Conservation (phyloP, 163 green algal species). For the Coccomyxa subellipsoidea region DNA sequence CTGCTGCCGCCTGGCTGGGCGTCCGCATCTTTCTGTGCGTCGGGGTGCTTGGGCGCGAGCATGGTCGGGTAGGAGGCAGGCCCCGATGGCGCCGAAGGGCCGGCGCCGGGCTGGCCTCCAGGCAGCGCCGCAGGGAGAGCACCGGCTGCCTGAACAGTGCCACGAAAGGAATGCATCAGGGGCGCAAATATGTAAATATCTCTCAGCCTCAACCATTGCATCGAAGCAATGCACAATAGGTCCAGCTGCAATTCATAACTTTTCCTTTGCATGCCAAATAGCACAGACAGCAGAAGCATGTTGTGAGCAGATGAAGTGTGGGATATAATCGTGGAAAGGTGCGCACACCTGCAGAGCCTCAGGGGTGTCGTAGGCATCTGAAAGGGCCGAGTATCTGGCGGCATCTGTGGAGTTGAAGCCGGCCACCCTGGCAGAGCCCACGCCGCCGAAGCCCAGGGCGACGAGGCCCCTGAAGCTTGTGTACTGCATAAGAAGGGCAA, state of each 20-base stretch:
- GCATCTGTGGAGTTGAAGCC: slow-evolving; percentile 42
- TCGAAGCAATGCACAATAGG: no score
- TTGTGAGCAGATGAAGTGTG: no score
- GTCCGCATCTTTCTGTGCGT: background rate
- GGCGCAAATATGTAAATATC: no score
- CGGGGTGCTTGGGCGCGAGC: background rate
- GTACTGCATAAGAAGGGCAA: slow-evolving; percentile 49
- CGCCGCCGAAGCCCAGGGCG: slow-evolving; percentile 59
- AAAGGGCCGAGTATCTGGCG: slow-evolving; percentile 15
- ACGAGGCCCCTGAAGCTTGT: slow-evolving; percentile 51
- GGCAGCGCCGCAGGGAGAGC: background rate
- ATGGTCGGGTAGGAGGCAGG: slow-evolving; percentile 7
- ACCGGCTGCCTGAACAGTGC: background rate
- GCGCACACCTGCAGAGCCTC: background rate
- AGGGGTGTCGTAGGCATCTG: background rate
- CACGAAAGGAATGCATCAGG: no score
- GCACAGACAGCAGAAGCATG: no score
- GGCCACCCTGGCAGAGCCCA: slow-evolving; percentile 43
- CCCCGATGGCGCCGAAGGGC: background rate
- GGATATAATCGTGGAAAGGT: no score
- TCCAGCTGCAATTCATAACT: no score
- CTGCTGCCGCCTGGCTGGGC: background rate
- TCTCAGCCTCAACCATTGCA: no score
- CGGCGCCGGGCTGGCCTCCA: background rate
- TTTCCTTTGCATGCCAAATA: no score